phyloP scores from a whole-genome alignment of 169 alveolate species.

The Plasmodium adleri region DNA sequence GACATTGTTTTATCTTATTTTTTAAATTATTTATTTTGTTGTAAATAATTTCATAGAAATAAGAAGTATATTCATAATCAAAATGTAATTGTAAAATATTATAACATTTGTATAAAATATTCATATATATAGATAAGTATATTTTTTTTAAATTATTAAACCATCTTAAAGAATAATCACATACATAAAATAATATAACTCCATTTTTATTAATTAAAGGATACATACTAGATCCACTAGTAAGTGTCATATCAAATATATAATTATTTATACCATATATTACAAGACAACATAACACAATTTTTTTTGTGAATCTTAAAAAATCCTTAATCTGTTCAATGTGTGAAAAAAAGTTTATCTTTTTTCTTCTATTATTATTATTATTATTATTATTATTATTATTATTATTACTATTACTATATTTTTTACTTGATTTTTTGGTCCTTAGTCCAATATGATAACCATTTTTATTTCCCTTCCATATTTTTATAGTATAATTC shows the following conservation, averaged over 20 bases:
- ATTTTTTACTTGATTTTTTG: neutral
- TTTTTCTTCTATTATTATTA: too few species aligned
- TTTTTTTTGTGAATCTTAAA: slow-evolving; percentile 54
- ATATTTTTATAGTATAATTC: too few species aligned
- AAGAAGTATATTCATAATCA: neutral
- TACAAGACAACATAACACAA: slow-evolving; percentile 25
- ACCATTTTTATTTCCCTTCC: slow-evolving; percentile 18
- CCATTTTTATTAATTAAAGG: slow-evolving; percentile 74
- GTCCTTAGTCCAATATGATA: neutral
- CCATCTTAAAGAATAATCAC: slow-evolving; percentile 42
- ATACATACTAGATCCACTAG: slow-evolving; percentile 77
- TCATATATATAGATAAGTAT: slow-evolving; percentile 16
- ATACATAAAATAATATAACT: slow-evolving; percentile 70
- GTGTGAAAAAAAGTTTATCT: neutral
- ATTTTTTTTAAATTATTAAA: slow-evolving; percentile 25
- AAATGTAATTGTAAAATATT: slow-evolving; percentile 10
- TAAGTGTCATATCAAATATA: slow-evolving; percentile 74
- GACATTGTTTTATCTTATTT: slow-evolving; percentile 10
- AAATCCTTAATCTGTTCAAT: slow-evolving; percentile 22
- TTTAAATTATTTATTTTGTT: slow-evolving; percentile 10
- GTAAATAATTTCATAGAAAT: slow-evolving; percentile 19
- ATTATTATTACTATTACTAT: too few species aligned
- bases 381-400: too few species aligned
- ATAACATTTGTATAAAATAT: slow-evolving; percentile 7
- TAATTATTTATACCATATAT: slow-evolving; percentile 71